Percentiles rank a stretch among this genome's conserved stretches.
phyloP scores from a whole-genome alignment of 345 rosid species.

The Rhodamnia argentea region DNA sequence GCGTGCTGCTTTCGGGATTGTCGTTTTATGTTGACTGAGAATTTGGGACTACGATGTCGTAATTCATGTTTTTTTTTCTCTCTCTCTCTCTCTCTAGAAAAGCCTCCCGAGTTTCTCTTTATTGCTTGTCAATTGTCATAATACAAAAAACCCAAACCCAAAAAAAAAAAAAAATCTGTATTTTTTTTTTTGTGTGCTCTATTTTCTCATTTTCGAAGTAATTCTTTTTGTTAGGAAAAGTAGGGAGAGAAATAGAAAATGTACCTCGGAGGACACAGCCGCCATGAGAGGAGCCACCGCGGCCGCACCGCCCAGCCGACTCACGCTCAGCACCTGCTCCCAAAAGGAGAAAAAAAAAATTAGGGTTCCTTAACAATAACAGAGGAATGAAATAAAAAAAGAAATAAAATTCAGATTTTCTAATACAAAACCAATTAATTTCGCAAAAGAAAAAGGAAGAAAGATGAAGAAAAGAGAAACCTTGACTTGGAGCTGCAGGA shows the following conservation, averaged over 20 bases:
- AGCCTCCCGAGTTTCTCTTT: too few species aligned
- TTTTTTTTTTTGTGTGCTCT: too few species aligned
- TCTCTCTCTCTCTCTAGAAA: too few species aligned
- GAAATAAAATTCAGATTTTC: slow-evolving; percentile 16
- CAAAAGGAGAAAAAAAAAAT: accelerated
- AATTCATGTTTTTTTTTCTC: too few species aligned
- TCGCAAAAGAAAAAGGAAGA: background rate
- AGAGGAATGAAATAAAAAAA: background rate
- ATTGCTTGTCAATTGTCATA: too few species aligned
- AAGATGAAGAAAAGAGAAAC: slow-evolving; percentile 10
- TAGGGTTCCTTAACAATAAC: background rate
- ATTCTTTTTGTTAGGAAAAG: background rate
- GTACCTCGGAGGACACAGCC: slow-evolving; percentile 67
- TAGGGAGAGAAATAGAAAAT: background rate
- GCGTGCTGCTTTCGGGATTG: slow-evolving; percentile 1
- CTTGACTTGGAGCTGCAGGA: slow-evolving; percentile 99
- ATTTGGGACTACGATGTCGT: too few species aligned
- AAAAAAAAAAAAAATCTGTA: too few species aligned
- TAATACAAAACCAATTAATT: background rate
- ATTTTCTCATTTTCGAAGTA: background rate
- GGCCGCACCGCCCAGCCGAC: slow-evolving; percentile 80
- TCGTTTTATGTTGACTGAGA: background rate
- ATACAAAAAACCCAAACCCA: too few species aligned
- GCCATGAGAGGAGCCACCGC: slow-evolving; percentile 80
- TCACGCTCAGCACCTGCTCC: slow-evolving; percentile 83